phyloP scores from a whole-genome alignment of 768 basidiomycete species.

The Hypsizygus marmoreus region DNA sequence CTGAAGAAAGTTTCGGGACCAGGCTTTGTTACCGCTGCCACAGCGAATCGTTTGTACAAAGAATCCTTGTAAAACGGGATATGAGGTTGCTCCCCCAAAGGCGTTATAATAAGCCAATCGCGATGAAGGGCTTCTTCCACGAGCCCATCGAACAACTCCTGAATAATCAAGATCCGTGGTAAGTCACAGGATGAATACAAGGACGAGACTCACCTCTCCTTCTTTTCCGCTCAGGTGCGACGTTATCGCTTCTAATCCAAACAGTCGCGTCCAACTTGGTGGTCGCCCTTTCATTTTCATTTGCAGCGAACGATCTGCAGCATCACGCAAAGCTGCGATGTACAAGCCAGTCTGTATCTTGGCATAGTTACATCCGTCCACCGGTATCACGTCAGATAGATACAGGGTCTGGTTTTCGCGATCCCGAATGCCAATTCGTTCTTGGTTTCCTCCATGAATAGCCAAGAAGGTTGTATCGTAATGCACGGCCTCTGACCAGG shows the following conservation, averaged over 20 bases:
- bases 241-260: neutral
- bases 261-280: slow-evolving; percentile 1
- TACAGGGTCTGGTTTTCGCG: slow-evolving; percentile 11
- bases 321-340: slow-evolving; percentile 17
- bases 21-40: too few relatives aligned
- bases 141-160: neutral
- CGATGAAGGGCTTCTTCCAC: neutral
- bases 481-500: slow-evolving; percentile 17
- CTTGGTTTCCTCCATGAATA: slow-evolving; percentile 17
- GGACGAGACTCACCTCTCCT: neutral
- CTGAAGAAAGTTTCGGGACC: too few relatives aligned
- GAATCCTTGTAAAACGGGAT: neutral
- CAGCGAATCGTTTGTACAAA: too few relatives aligned
- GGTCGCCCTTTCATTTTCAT: neutral
- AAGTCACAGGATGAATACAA: neutral
- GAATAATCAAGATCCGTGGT: neutral
- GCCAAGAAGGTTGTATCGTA: slow-evolving; percentile 19
- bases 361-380: slow-evolving; percentile 5
- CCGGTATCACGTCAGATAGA: slow-evolving; percentile 12
- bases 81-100: neutral
- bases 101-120: neutral
- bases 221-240: neutral
- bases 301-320: slow-evolving; percentile 2
- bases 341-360: slow-evolving; percentile 18
- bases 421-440: slow-evolving; percentile 18